Conservation (phyloP, 78 protist genomes). For the slime mould (Dictyostelium discoideum) region dicty_2.7 NC_007090.3:1203501-1204000, state of each 20-base stretch:
- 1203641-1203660: background rate
- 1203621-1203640: background rate
- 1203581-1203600: background rate
- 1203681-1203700: background rate
- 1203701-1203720: conserved; percentile 31
- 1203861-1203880: conserved; percentile 81
- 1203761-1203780: background rate
- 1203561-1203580: conserved; percentile 75
- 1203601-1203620: conserved; percentile 66
- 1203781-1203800: conserved; percentile 47
- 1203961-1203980: conserved; percentile 60
- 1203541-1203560: conserved; percentile 95
- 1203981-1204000: background rate
- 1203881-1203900: conserved; percentile 1
- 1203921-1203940: conserved; percentile 82
- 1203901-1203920: conserved; percentile 6
- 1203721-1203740: conserved; percentile 44
- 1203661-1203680: too few relatives aligned
- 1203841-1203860: conserved; percentile 92
- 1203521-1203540: conserved; percentile 98
- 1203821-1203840: conserved; percentile 97
- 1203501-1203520: conserved; percentile 94
- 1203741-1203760: background rate
- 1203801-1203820: conserved; percentile 92
- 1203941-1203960: conserved; percentile 81